Base-by-base conservation (phyloP, 1,284 basidiomycete genomes). In the Ceratobasidium sp. region DNA sequence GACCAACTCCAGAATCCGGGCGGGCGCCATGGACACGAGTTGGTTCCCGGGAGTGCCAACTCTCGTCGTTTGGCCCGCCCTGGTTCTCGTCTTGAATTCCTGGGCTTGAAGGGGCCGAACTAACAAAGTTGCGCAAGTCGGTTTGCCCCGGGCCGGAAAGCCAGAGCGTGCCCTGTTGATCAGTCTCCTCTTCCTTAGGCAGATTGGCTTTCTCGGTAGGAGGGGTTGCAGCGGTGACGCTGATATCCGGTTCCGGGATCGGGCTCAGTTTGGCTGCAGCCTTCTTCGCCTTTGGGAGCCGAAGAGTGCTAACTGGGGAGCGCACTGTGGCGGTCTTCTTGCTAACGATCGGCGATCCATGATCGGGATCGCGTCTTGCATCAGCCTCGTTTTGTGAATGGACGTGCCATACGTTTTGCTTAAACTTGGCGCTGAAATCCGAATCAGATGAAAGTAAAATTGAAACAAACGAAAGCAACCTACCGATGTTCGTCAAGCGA, bases 401-500 rank as follows among this genome's bases (percentile, higher is more conserved):
- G 10, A 71, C 52, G 43, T 76, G 75, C 75, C 75, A 76, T 1
- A 64, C 61, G 45, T 76, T 76, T 9, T 72, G 71, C 23, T 74
- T 74, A 61, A 76, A 76, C 55, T 75, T 76, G 26, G 70, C 74
- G n/a, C 75, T 71, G 34, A 28, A 10, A 59, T 21, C 14, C n/a
- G 18, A 36, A 28, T 58, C n/a, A 58, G 55, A 21, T 14, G 30
- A 53, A 28, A 16, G n/a, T 16, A 12, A 23, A n/a, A 6, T 50
- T 9, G 26, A 21, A 5, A 45, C 18, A 21, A 48, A 21, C 36
- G 23, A 32, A 50, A 46, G 3, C 32, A 59, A 36, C 55, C 59
- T 59, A 71, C 67, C 67, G 74, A 52, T 71, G 74, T 32, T 76
- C 75, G 46, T 76, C 75, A 18, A 76, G 48, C 5, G 75, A 65